phyloP scores from a whole-genome alignment of 306 rosid species.

The Trifolium dubium region DNA sequence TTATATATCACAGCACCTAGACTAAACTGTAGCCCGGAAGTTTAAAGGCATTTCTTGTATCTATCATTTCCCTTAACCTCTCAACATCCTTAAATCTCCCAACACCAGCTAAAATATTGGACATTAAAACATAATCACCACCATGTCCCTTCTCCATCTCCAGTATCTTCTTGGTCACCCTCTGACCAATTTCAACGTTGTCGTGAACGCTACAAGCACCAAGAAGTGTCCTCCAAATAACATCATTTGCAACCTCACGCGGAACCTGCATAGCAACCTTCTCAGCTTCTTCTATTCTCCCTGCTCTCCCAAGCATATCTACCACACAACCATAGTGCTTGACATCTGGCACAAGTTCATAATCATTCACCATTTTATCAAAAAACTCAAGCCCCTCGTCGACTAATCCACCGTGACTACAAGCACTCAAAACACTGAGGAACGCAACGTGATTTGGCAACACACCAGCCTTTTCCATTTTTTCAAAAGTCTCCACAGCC shows the following conservation, averaged over 20 bases:
- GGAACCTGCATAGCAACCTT: slow-evolving; percentile 67
- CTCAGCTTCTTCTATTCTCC: slow-evolving; percentile 78
- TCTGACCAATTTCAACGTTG: slow-evolving; percentile 64
- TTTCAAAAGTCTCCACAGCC: slow-evolving; percentile 56
- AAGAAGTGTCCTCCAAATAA: slow-evolving; percentile 73
- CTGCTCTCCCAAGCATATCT: slow-evolving; percentile 76
- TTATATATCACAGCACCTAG: slow-evolving; percentile 36
- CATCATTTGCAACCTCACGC: slow-evolving; percentile 56
- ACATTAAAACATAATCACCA: slow-evolving; percentile 88
- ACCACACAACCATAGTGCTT: slow-evolving; percentile 78
- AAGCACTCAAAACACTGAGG: slow-evolving; percentile 67
- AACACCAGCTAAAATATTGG: slow-evolving; percentile 70
- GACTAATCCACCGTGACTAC: slow-evolving; percentile 78
- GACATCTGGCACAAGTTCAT: slow-evolving; percentile 53
- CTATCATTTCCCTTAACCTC: slow-evolving; percentile 68
- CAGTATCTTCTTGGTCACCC: slow-evolving; percentile 60
- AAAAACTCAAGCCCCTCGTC: slow-evolving; percentile 74
- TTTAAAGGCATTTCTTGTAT: slow-evolving; percentile 56
- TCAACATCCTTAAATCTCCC: slow-evolving; percentile 73
- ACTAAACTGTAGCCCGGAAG: slow-evolving; percentile 67
- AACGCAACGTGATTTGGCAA: slow-evolving; percentile 65
- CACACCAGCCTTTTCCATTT: slow-evolving; percentile 66
- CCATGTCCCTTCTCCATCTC: slow-evolving; percentile 64
- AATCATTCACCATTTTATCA: slow-evolving; percentile 58
- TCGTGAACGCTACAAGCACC: slow-evolving; percentile 77